Base-by-base conservation (phyloP, 768 basidiomycete genomes). In the Amanita inopinata region DNA sequence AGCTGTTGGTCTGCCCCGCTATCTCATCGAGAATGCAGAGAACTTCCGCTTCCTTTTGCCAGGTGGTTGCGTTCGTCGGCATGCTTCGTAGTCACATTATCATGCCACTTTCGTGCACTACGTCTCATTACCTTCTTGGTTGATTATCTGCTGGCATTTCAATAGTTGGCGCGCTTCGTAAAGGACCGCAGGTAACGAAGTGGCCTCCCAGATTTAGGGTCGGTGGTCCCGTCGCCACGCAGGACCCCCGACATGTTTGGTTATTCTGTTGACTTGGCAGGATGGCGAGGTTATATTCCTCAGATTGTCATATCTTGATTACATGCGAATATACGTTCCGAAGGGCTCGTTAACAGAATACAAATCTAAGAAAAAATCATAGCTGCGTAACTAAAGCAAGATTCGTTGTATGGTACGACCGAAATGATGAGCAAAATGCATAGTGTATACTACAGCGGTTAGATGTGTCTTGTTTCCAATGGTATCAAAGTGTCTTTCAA, bases 31-130 rank as follows among this genome's bases (percentile, higher is more conserved):
- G 45, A 66, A 76, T 43, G 61, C 68, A n/a, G 62, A 64, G 22
- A 61, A 56, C 37, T 76, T 73, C 58, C 62, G 59, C 28, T 78
- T 73, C 54, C 60, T 78, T 25, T 54, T 78, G 17, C 76, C 76
- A 10, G 74, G 72, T 10, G 75, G 75, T 8, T 78, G 75, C 51
- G 49, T 55, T 32, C 67, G 76, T 12, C 53, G 61, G 40, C 10
- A 33, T 22, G 11, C 31, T 33, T n/a, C 14, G 11, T 5, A 4
- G 28, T 31, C 35, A 12, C n/a, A 17, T 31, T 20, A 27, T 38
- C 9, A 24, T 24, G 5, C 5, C 11, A 23, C 25, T 4, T 10
- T 25, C 17, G 23, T 25, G 34, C 17, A 35, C 6, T 17, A 17
- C 24, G 3, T 30, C 24, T 24, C n/a, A n/a, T n/a, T 28, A 28